phyloP scores from a whole-genome alignment of 2,329 filamentous ascomycete genomes.

The Colletotrichum acutatum region DNA sequence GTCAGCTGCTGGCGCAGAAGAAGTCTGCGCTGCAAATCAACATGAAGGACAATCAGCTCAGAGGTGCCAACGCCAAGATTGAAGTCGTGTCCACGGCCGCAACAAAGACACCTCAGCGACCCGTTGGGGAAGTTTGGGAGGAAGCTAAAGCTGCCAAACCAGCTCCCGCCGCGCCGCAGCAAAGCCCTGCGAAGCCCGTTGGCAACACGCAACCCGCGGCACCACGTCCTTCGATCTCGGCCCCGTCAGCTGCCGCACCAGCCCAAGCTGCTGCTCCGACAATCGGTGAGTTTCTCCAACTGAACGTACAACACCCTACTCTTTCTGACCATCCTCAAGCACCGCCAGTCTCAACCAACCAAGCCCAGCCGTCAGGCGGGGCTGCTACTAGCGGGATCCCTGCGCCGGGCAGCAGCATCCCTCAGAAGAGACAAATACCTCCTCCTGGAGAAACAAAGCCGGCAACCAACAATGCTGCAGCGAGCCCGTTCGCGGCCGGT shows the following conservation, averaged over 20 bases:
- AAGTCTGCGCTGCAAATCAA: slow-evolving; percentile 80
- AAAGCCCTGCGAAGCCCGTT: slow-evolving; percentile 33
- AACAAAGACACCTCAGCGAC: slow-evolving; percentile 83
- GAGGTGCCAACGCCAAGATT: slow-evolving; percentile 75
- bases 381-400: slow-evolving; percentile 16
- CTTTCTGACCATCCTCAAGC: slow-evolving; percentile 3
- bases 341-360: neutral
- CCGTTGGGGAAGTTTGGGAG: slow-evolving; percentile 89
- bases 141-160: slow-evolving; percentile 69
- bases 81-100: slow-evolving; percentile 84
- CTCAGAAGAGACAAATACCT: slow-evolving; percentile 28
- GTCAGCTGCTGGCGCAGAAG: slow-evolving; percentile 78
- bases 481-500: slow-evolving; percentile 30
- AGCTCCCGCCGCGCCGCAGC: slow-evolving; percentile 34
- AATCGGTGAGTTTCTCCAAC: slow-evolving; percentile 29
- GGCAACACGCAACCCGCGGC: slow-evolving; percentile 20
- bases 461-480: neutral
- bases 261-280: slow-evolving; percentile 33
- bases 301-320: slow-evolving; percentile 7
- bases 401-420: slow-evolving; percentile 13
- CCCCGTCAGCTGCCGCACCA: slow-evolving; percentile 29
- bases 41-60: slow-evolving; percentile 78
- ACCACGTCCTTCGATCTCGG: slow-evolving; percentile 22
- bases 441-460: neutral
- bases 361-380: slow-evolving; percentile 4